These are phyloP conservation scores for Fraxinus cuspidata DNA, from an alignment of 257 asterid genomes.

Conservation along the genomic window DNA sequence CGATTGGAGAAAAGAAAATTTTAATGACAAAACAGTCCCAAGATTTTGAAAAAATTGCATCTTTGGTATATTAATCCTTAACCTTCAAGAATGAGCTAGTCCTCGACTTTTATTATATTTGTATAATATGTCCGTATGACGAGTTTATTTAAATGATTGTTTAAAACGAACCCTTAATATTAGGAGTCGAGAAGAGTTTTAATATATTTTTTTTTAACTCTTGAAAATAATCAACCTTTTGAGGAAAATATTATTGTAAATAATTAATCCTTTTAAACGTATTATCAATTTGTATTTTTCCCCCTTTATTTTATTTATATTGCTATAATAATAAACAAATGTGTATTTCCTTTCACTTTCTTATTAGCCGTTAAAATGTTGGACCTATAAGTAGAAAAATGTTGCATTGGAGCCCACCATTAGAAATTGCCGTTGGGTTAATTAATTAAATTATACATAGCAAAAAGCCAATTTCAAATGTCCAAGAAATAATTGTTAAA, in stretches of 20 bases:
- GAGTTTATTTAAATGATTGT: background rate
- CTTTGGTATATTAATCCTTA: background rate
- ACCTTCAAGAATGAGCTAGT: background rate
- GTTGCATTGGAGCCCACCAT: slow-evolving; percentile 23
- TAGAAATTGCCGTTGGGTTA: slow-evolving; percentile 25
- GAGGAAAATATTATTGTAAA: background rate
- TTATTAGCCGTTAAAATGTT: slow-evolving; percentile 15
- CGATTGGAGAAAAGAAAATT: slow-evolving; percentile 9
- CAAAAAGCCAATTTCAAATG: too few relatives aligned
- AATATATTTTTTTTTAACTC: too few relatives aligned
- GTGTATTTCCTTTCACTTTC: background rate
- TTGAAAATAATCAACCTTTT: background rate
- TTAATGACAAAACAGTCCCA: background rate
- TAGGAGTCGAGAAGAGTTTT: too few relatives aligned
- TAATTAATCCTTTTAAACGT: background rate
- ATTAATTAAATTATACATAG: too few relatives aligned
- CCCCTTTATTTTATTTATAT: background rate
- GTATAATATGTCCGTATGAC: background rate
- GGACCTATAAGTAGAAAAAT: slow-evolving; percentile 9
- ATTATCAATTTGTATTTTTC: too few relatives aligned
- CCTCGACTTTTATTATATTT: too few relatives aligned
- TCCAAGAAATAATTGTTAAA: background rate
- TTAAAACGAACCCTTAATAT: too few relatives aligned
- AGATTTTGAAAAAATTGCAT: background rate
- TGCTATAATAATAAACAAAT: too few relatives aligned